Evolutionary conservation across 257 asterid species (phyloP).

Genomic region (Solanum chaucha): DNA sequence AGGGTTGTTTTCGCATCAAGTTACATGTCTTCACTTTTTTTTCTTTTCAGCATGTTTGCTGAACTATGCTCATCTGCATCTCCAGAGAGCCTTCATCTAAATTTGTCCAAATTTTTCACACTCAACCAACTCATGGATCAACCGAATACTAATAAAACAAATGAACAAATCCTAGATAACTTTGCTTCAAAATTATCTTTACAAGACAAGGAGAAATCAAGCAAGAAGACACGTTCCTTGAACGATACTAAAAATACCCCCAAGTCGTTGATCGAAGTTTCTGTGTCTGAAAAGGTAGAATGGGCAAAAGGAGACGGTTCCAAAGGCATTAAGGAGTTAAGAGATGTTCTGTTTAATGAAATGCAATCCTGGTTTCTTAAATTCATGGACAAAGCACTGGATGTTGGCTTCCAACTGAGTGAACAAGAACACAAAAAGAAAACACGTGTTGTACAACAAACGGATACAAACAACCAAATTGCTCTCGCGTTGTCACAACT

Average conservation of each 20-base stretch:
- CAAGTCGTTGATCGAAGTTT: constrained; percentile 23
- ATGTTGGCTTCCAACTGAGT: constrained; percentile 34
- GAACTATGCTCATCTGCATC: constrained; percentile 66
- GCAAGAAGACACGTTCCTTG: constrained; percentile 13
- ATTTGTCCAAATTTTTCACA: constrained; percentile 55
- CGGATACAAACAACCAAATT: constrained; percentile 48
- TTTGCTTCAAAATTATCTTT: constrained; percentile 14
- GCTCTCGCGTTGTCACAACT: constrained; percentile 64
- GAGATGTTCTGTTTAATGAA: constrained; percentile 31
- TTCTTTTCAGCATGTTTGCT: constrained; percentile 51
- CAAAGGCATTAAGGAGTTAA: constrained; percentile 37
- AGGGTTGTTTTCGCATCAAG: neutral
- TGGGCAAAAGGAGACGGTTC: constrained; percentile 60
- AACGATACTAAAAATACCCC: constrained; percentile 9
- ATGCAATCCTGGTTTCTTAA: constrained; percentile 61
- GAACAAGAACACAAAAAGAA: constrained; percentile 38
- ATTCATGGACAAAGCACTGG: constrained; percentile 64
- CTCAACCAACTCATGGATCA: constrained; percentile 63
- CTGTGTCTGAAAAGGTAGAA: constrained; percentile 42
- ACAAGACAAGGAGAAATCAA: constrained; percentile 35
- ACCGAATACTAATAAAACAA: constrained; percentile 17
- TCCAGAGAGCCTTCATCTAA: constrained; percentile 56
- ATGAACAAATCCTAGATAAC: constrained; percentile 22
- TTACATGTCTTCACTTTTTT: neutral
- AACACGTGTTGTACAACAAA: constrained; percentile 10